phyloP scores from a whole-genome alignment of 1,284 basidiomycete genomes.

The Irpex sp. region DNA sequence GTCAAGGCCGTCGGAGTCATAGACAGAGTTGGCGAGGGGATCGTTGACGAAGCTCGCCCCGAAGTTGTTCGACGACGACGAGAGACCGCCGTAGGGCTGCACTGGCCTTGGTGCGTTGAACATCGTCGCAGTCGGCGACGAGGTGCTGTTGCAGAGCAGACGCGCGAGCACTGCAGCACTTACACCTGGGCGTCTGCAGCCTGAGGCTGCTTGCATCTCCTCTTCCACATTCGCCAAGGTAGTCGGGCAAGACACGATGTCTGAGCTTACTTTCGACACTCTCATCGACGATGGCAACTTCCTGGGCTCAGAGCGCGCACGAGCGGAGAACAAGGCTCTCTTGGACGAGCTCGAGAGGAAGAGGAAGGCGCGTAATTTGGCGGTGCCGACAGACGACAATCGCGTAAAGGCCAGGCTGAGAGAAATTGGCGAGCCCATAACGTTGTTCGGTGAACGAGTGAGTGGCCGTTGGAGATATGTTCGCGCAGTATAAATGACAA shows the following conservation, averaged over 20 bases:
- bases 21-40: slow-evolving; percentile 68
- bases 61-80: slow-evolving; percentile 49
- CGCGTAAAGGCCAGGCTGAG: slow-evolving; percentile 85
- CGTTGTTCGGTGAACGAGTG: slow-evolving; percentile 94
- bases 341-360: slow-evolving; percentile 92
- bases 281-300: slow-evolving; percentile 73
- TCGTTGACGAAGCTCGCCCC: slow-evolving; percentile 72
- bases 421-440: slow-evolving; percentile 94
- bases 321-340: slow-evolving; percentile 74
- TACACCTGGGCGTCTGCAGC: neutral
- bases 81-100: slow-evolving; percentile 51
- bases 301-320: slow-evolving; percentile 63
- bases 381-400: slow-evolving; percentile 95
- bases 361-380: slow-evolving; percentile 89
- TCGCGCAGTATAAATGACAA: neutral
- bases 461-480: slow-evolving; percentile 29
- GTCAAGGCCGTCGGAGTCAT: slow-evolving; percentile 70
- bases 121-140: slow-evolving; percentile 35
- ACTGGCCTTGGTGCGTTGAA: slow-evolving; percentile 73
- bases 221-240: neutral
- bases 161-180: neutral
- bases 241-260: slow-evolving; percentile 35
- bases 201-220: neutral
- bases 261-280: slow-evolving; percentile 68
- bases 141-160: neutral